Evolutionary conservation across 805 yeast species (phyloP), one percentile per base, ranked within the genome.

Genomic region (Metschnikowia continentalis): DNA sequence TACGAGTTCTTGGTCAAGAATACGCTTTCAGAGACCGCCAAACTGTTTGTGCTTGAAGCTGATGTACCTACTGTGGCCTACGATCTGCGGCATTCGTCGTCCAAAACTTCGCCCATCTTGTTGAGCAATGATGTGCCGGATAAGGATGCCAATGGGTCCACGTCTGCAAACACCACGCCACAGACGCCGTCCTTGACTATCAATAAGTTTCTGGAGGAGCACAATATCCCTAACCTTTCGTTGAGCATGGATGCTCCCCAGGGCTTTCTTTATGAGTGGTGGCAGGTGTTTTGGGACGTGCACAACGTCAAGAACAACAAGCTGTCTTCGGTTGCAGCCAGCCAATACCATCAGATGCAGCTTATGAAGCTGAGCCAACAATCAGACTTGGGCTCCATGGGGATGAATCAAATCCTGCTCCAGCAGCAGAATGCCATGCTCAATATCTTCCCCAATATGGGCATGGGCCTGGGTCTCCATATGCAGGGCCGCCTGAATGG

Each of bases 281-380:
- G 97, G 97, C 90, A 83, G 72, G 83, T 91, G 15, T 91, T 90
- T 65, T 91, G 97, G 97, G 97, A 90, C 64, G 84, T 90, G 30
- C 88, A 86, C 68, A 87, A 87, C 61, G 96, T 95, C 2, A 78
- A 90, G 59, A 82, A 88, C 39, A 54, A 47, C 43, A 26, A 32
- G 26, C 43, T 14, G 49, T 35, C 53, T 14, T 43, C 51, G 19
- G 57, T 56, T 4, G 70, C 79, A 51, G 92, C 94, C 2, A 78
- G 80, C 42, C 88, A 86, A 61, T 88, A 87, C 67, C 83, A 82
- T 60, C 88, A 85, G 56, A 74, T 81, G 55, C 83, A 84, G 56
- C 62, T 76, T 43, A 64, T 81, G 63, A 78, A 80, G 54, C 86
- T 83, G 61, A 75, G 81, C 50, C 86, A 82, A 62, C 83, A 80